phyloP scores from a whole-genome alignment of 75 land plant genomes.

The Selaginella tamariscina region DNA sequence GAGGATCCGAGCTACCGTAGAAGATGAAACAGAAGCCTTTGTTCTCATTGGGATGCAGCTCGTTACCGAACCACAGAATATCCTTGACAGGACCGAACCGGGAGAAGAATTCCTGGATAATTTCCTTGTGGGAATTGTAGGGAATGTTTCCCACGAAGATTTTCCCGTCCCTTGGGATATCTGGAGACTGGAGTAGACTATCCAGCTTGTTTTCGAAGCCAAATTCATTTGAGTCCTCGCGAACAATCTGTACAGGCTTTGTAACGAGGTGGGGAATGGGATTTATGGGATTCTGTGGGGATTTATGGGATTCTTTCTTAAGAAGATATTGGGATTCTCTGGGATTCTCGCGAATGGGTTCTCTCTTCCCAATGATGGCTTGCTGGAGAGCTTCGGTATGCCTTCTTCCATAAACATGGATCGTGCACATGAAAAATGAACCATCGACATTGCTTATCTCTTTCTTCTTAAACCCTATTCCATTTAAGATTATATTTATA shows the following conservation, averaged over 20 bases:
- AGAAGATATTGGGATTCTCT: not conserved
- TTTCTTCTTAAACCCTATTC: not conserved
- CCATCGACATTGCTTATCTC: not conserved
- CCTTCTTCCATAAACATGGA: not conserved
- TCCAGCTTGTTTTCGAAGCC: not conserved
- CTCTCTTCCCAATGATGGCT: not conserved
- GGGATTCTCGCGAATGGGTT: not conserved
- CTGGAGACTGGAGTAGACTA: too few species aligned
- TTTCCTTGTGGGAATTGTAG: conserved; percentile 42
- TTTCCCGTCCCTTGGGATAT: conserved; percentile 72
- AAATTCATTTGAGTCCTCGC: not conserved
- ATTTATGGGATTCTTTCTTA: not conserved
- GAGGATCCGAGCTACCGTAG: conserved; percentile 57
- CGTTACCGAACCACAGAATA: conserved; percentile 53
- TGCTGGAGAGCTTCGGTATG: not conserved
- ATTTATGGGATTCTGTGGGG: not conserved
- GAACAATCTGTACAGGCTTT: not conserved
- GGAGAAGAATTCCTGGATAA: conserved; percentile 54
- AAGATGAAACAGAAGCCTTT: conserved; percentile 78
- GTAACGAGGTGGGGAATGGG: not conserved
- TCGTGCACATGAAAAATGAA: too few species aligned
- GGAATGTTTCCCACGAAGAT: conserved; percentile 88
- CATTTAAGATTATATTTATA: not conserved
- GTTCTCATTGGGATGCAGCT: conserved; percentile 54
- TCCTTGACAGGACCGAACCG: conserved; percentile 82